Evolutionary conservation across 257 asterid species (phyloP).

Genomic region (Salvia miltiorrhiza): DNA sequence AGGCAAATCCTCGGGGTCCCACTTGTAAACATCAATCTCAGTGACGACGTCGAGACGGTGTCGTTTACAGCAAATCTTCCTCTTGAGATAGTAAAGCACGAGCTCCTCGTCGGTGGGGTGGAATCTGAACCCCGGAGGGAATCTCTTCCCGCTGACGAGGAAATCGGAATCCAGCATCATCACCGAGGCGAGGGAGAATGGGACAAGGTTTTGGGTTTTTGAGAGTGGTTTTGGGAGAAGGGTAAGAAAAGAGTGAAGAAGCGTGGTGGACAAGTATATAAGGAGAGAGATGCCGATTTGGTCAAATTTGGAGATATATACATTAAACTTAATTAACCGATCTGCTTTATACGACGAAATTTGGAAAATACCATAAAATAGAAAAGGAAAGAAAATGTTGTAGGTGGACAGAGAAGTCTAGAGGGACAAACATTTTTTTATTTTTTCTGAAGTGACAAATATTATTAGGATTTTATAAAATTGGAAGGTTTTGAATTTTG

Average conservation of each 20-base stretch:
- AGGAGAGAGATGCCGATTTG: background rate
- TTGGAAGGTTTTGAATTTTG: too few relatives aligned
- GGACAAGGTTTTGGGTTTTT: background rate
- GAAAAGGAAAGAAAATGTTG: too few relatives aligned
- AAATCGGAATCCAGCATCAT: slow-evolving; percentile 32
- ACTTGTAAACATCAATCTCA: slow-evolving; percentile 77
- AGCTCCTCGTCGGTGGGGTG: slow-evolving; percentile 95
- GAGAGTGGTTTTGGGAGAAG: background rate
- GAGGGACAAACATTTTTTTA: too few relatives aligned
- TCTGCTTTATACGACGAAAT: too few relatives aligned
- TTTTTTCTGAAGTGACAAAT: too few relatives aligned
- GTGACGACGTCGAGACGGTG: slow-evolving; percentile 50
- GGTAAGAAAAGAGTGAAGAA: background rate
- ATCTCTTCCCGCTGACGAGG: slow-evolving; percentile 31
- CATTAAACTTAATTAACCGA: too few relatives aligned
- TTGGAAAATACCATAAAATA: too few relatives aligned
- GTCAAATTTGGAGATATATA: background rate
- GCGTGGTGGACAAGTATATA: background rate
- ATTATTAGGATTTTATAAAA: too few relatives aligned
- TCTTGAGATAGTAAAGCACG: slow-evolving; percentile 63
- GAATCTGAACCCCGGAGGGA: slow-evolving; percentile 88
- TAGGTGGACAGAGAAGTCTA: too few relatives aligned
- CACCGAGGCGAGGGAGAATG: background rate
- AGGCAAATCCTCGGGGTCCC: slow-evolving; percentile 88
- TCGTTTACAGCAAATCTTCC: slow-evolving; percentile 64